Base-by-base conservation (phyloP, 306 rosid species). In the Cucurbita moschata region DNA sequence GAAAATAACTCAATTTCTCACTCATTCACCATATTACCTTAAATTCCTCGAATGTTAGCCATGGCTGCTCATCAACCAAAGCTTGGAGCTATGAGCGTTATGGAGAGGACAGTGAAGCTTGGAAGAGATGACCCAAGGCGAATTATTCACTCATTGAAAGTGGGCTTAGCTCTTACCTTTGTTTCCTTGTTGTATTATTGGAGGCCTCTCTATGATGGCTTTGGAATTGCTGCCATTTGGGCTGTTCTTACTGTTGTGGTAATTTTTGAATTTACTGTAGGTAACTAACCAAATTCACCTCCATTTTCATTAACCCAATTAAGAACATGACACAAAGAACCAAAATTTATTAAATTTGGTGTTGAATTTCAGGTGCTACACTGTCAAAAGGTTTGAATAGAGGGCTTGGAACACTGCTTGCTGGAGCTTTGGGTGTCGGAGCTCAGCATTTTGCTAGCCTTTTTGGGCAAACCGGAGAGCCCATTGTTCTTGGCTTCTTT, bases 221-320 rank as follows among this genome's bases (percentile, higher is more conserved):
- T 94, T 39, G 98, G 98, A 44, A 86, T 86, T 73, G 82, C 96
- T 1, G 96, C 94, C 81, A 87, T 94, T 81, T 94, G 98, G 97
- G 97, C 96, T 14, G 90, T 94, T 35, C 83, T 94, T 5, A 94
- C 97, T 0, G 98, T 94, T 1, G 96, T 94, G 7, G 97, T 90
- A 12, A 80, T 94, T 15, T 90, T 90, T 74, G 98, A 94, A 79
- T 94, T 88, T 79, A 86, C 85, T 1, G 98, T 87, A 60, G 97
- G 98, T 90, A 78, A 86, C 1, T n/a, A 0, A 40, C 15, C 5
- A 0, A 15, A 58, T 26, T 21, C 39, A 30, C 35, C 35, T 30
- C 35, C 35, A 30, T 30, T 30, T 30, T 30, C 35, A 30, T 3
- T 30, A 30, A 30, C 35, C 35, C 35, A 30, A 30, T 30, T 3